Evolutionary conservation across 345 rosid genomes (phyloP).

Genomic region (Gossypium mustelinum): DNA sequence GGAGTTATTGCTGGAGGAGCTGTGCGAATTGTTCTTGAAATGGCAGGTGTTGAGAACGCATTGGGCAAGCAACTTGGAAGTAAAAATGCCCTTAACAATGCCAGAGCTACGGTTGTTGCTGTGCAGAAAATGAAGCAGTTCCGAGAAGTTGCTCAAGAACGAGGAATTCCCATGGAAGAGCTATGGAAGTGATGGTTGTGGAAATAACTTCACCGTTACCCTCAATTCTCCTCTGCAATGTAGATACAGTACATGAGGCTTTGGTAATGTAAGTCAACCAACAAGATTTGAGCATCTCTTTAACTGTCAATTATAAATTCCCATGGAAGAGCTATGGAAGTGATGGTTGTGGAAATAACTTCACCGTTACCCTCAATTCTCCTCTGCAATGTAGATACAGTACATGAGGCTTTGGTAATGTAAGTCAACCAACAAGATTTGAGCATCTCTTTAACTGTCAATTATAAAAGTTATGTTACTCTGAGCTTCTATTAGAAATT

Average conservation of each 20-base stretch:
- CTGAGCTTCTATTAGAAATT: background rate
- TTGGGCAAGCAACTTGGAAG: conserved; percentile 82
- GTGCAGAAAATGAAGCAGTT: conserved; percentile 80
- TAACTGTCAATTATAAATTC: conserved; percentile 23
- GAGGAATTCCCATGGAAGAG: conserved; percentile 94
- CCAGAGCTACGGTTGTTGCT: conserved; percentile 80
- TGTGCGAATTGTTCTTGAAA: conserved; percentile 81
- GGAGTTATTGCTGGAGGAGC: conserved; percentile 97
- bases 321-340: conserved; percentile 90
- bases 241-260: background rate
- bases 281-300: background rate
- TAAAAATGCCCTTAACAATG: conserved; percentile 84
- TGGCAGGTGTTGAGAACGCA: conserved; percentile 94
- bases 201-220: background rate
- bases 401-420: background rate
- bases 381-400: background rate
- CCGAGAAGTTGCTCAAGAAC: conserved; percentile 76
- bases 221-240: background rate
- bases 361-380: background rate
- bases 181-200: conserved; percentile 57
- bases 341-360: conserved; percentile 26
- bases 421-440: background rate
- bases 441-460: background rate
- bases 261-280: conserved; percentile 3
- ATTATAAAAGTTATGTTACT: background rate